Evolutionary conservation across 768 basidiomycete species (phyloP).

Genomic region (Mycena capillaripes): DNA sequence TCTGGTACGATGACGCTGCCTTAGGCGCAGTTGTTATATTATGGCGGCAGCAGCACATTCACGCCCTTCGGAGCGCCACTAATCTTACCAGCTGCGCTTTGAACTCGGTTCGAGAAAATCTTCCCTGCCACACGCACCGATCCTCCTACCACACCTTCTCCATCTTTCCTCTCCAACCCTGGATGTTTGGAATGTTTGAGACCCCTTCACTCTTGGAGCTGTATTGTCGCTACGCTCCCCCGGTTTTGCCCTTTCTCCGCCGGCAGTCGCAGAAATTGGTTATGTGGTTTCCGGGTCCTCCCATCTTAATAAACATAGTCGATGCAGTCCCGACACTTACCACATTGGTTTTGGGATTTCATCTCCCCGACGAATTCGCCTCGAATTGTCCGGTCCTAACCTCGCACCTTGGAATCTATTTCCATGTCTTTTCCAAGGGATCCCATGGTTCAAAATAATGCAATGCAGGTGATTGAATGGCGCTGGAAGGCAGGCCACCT

Average conservation of each 20-base stretch:
- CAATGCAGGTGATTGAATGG: not conserved
- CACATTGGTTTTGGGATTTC: not conserved
- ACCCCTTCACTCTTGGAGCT: constrained; percentile 22
- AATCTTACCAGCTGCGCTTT: not conserved
- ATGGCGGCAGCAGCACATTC: not conserved
- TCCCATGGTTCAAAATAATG: not conserved
- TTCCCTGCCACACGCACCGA: not conserved
- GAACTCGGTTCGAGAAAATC: not conserved
- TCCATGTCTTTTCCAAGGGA: not conserved
- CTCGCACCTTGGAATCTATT: not conserved
- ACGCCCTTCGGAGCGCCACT: not conserved
- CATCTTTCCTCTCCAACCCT: not conserved
- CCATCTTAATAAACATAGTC: not conserved
- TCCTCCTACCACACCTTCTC: constrained; percentile 1
- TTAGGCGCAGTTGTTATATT: not conserved
- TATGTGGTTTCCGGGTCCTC: not conserved
- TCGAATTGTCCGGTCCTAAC: not conserved
- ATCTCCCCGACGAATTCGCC: not conserved
- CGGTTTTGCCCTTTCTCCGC: not conserved
- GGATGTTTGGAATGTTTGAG: not conserved
- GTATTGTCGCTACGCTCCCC: not conserved
- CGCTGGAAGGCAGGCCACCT: not conserved
- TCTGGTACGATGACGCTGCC: not conserved
- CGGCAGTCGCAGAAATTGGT: constrained; percentile 1
- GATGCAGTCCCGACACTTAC: not conserved